Evolutionary conservation across 148 eudicot genomes (phyloP), one percentile per base, ranked within the genome.

Genomic region (Rhododendron ferrugineum): DNA sequence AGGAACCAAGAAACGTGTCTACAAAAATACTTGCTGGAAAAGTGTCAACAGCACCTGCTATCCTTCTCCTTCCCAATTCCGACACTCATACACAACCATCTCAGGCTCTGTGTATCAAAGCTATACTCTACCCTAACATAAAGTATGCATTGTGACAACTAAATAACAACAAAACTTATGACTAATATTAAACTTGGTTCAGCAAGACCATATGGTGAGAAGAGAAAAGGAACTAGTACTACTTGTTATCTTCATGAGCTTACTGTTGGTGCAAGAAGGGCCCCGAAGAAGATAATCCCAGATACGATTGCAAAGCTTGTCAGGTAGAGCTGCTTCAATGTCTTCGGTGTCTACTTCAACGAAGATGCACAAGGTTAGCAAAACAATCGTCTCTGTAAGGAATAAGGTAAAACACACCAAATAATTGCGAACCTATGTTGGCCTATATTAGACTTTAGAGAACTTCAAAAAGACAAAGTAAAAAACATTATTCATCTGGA

Each of bases 261-360:
- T 93, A 96, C 99, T 76, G 83, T 86, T 86, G 99, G 99, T 87
- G 99, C 99, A 85, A 96, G 86, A 73, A 96, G 94, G 79, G 98
- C 99, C 80, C 99, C 98, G 49, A 96, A 95, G 81, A 95, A 89
- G 78, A 96, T 95, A 49, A 92, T 94, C 83, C 97, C 99, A 40
- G 97, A 86, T 91, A 94, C 90, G 85, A 96, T 87, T 82, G 97
- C 90, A 89, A 96, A 94, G 89, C 99, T 96, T 62, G 96, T 96
- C 86, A 96, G 85, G 89, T 96, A 96, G 20, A 95, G 96, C 92
- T 95, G 94, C 93, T 94, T 94, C 93, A 96, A 85, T 58, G 99
- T 90, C 91, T 87, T 96, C 16, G 98, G 96, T 30, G 99, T 96
- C 99, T 96, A 88, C 89, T 78, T 20, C 70, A 86, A 87, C 3